Conservation (phyloP, 169 alveolate genomes). For the Plasmodium coatneyi region DNA sequence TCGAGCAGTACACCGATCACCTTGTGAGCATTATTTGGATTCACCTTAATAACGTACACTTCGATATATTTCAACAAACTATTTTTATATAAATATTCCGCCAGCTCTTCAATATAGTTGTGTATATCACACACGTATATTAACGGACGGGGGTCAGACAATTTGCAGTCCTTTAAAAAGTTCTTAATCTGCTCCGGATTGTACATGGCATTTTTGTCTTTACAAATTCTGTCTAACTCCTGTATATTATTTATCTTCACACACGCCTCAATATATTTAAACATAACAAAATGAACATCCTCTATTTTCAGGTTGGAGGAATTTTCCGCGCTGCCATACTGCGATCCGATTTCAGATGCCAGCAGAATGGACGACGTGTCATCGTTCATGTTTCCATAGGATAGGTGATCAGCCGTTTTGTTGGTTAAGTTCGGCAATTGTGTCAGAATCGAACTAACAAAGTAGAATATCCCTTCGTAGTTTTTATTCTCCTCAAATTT, state of each 20-base stretch:
- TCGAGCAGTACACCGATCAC: slow-evolving; percentile 98
- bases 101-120: slow-evolving; percentile 97
- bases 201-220: slow-evolving; percentile 93
- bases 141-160: slow-evolving; percentile 98
- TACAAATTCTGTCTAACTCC: slow-evolving; percentile 97
- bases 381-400: slow-evolving; percentile 20
- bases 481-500: slow-evolving; percentile 77
- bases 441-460: slow-evolving; percentile 63
- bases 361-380: slow-evolving; percentile 76
- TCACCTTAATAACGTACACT: slow-evolving; percentile 96
- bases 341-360: slow-evolving; percentile 69
- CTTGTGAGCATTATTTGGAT: slow-evolving; percentile 96
- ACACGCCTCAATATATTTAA: slow-evolving; percentile 98
- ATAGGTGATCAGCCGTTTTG: neutral
- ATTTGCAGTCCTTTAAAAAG: slow-evolving; percentile 95
- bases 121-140: slow-evolving; percentile 98
- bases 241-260: slow-evolving; percentile 95
- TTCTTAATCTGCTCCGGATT: slow-evolving; percentile 98
- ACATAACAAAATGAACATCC: slow-evolving; percentile 77
- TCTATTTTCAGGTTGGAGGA: slow-evolving; percentile 57
- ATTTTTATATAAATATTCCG: slow-evolving; percentile 97
- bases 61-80: slow-evolving; percentile 97
- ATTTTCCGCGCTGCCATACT: slow-evolving; percentile 67
- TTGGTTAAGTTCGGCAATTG: slow-evolving; percentile 48
- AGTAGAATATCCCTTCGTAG: slow-evolving; percentile 74